Evolutionary conservation across 2,329 filamentous ascomycete genomes (phyloP), one percentile per base, ranked within the genome.

Genomic region (Aspergillus sp.): DNA sequence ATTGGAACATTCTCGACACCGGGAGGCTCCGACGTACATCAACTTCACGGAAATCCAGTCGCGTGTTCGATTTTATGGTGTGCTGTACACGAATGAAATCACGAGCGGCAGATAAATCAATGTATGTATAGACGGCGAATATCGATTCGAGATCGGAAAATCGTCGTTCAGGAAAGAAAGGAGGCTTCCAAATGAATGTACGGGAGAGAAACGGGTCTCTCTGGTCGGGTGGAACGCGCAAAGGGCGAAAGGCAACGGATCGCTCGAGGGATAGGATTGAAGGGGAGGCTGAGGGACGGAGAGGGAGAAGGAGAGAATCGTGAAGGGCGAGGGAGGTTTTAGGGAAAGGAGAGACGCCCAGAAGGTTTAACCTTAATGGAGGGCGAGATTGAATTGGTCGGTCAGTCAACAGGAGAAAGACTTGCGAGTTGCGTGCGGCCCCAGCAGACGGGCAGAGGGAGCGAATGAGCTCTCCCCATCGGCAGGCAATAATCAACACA

Each of bases 181-280:
- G 64, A 64, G 66, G 64, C 70, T 74, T 72, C 73, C 73, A 65
- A 74, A 79, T 62, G 77, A 79, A 70, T 61, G 77, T 79, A 69
- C 64, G 69, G 72, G 74, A 78, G 76, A 77, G 74, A 72, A 64
- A 68, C 64, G 63, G 69, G 70, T 72, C 75, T 66, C 73, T 77
- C 76, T 70, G 75, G 77, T 78, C 73, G 73, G 75, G 76, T 69
- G 69, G 72, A 73, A 77, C 76, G 72, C 70, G 72, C 72, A 71
- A 63, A 68, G 61, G 64, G 61, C 67, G 69, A 68, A 70, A 67
- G 64, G 64, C 65, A 68, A 68, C 60, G 57, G 61, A 67, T 55
- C 61, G 60, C 62, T 66, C 64, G 59, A 63, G 51, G 64, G 59
- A 61, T 57, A 59, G 67, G 61, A 59, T 55, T 56, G 65, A 67